Percentiles rank a stretch among this genome's conserved stretches.
Conservation (phyloP, 2,329 filamentous ascomycete species). For the Domatiomyces catenatus region DNA sequence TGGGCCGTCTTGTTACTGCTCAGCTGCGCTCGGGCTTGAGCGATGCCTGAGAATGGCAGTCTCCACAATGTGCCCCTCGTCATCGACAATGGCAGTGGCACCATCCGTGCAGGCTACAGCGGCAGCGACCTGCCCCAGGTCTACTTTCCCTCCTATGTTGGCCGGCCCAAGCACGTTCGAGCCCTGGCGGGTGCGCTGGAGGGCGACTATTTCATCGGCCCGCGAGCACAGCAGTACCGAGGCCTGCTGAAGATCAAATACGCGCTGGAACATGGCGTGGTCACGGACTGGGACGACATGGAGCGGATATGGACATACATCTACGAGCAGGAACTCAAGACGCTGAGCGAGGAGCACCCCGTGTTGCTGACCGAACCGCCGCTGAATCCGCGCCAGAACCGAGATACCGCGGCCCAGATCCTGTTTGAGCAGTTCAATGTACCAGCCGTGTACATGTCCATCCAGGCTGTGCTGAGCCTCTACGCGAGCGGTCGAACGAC, state of each 20-base stretch:
- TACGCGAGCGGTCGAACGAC: slow-evolving; percentile 94
- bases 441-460: slow-evolving; percentile 86
- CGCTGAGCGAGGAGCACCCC: slow-evolving; percentile 94
- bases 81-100: slow-evolving; percentile 96
- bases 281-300: slow-evolving; percentile 99
- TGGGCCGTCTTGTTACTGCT: not conserved
- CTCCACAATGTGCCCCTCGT: slow-evolving; percentile 97
- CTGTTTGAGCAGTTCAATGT: slow-evolving; percentile 99
- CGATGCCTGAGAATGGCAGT: slow-evolving; percentile 21
- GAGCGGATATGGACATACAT: slow-evolving; percentile 98
- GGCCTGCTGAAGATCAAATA: slow-evolving; percentile 92
- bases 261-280: slow-evolving; percentile 90
- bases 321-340: slow-evolving; percentile 90
- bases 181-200: slow-evolving; percentile 93
- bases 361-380: slow-evolving; percentile 93
- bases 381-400: slow-evolving; percentile 85
- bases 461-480: slow-evolving; percentile 88
- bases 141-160: slow-evolving; percentile 94
- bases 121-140: slow-evolving; percentile 92
- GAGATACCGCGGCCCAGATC: slow-evolving; percentile 91
- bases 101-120: slow-evolving; percentile 90
- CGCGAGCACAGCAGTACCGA: slow-evolving; percentile 76
- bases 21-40: not conserved
- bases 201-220: slow-evolving; percentile 92
- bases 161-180: slow-evolving; percentile 83